Evolutionary conservation across 768 basidiomycete species (phyloP), one percentile per base, ranked within the genome.

Genomic region (Phylloporus sp.): DNA sequence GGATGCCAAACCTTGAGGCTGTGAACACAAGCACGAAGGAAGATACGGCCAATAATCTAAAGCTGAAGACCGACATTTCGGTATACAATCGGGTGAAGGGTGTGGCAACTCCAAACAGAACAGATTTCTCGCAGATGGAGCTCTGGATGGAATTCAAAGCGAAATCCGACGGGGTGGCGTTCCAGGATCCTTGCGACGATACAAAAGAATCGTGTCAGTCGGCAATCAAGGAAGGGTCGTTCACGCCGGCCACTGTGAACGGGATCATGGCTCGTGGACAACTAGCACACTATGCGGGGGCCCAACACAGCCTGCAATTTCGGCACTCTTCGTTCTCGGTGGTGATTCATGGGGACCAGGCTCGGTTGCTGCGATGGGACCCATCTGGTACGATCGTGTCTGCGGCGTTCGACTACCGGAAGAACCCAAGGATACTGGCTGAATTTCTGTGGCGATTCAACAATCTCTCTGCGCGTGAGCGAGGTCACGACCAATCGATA

Each of bases 351-450:
- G 56, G 54, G 6, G 27, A 51, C 3, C 32, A 27, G 28, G 65
- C 63, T 2, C 53, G 67, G 5, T 57, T 72, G 29, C 48, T 72
- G 22, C 57, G 61, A 35, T 71, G 64, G 64, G 71, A 73, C 49
- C 63, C 63, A 9, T 39, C 56, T 3, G 29, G 13, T 3, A 26
- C 37, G 0, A 23, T 24, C 3, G 22, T 46, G 13, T 39, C 29
- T 1, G 18, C 29, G 5, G 22, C 14, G 3, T 46, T 46, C 29
- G 32, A 32, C 22, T 46, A 39, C n/a, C 35, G 21, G 6, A 22
- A 5, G 4, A 21, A 37, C 2, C 27, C 35, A 15, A 14, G 3
- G 9, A 9, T 7, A 7, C 27, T 37, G 27, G 27, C 27, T 1
- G 15, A 44, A 5, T 28, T 37, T 17, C 17, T 44, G 3, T 44